These are phyloP conservation scores for Candida qinlingensis DNA, from an alignment of 805 yeast genomes.

Conservation along the genomic window DNA sequence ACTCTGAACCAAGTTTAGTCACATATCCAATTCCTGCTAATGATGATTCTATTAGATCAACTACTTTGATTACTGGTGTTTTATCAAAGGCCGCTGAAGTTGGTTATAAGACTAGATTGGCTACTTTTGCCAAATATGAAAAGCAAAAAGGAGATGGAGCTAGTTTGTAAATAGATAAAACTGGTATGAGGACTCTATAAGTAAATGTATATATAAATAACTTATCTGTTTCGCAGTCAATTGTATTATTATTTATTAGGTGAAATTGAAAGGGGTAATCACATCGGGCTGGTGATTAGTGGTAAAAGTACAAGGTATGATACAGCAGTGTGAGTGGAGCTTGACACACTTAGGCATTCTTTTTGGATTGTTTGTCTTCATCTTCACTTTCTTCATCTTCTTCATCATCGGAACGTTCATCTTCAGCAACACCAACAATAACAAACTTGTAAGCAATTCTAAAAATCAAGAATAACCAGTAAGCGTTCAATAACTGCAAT, in stretches of 20 bases:
- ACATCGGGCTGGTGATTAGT: background rate
- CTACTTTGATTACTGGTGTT: conserved; percentile 75
- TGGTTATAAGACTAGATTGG: conserved; percentile 45
- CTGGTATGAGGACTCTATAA: background rate
- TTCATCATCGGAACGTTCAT: conserved; percentile 87
- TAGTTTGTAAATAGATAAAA: conserved; percentile 8
- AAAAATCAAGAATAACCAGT: conserved; percentile 81
- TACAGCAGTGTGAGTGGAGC: background rate
- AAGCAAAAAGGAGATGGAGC: background rate
- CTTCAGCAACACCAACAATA: conserved; percentile 55
- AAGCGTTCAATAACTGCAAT: conserved; percentile 77
- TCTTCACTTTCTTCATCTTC: conserved; percentile 29
- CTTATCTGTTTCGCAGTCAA: background rate
- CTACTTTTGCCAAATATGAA: conserved; percentile 9
- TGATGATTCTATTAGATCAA: conserved; percentile 83
- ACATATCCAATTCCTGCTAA: conserved; percentile 96
- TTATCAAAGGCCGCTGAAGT: conserved; percentile 79
- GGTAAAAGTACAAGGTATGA: background rate
- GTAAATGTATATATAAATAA: background rate
- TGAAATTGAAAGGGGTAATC: too few relatives aligned
- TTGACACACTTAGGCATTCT: background rate
- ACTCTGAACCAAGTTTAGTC: conserved; percentile 82
- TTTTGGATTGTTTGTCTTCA: background rate
- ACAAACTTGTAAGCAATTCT: conserved; percentile 70
- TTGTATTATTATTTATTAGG: background rate